Percentiles rank a stretch among this genome's conserved stretches.
Conservation (phyloP, 768 basidiomycete species). For the Agaricus bisporus region DNA sequence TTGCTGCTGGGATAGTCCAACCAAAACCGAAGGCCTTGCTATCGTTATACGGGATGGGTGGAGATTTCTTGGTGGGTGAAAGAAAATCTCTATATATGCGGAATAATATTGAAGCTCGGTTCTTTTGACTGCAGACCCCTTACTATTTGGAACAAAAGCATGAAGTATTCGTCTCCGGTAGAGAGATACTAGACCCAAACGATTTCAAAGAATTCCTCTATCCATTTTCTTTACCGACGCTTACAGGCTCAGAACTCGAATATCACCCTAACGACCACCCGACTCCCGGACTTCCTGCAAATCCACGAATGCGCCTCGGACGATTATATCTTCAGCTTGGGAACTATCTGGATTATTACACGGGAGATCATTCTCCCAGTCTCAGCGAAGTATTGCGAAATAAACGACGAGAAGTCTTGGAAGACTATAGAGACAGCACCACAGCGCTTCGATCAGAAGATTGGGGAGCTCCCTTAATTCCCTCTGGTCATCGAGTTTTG, state of each 20-base stretch:
- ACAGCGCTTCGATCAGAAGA: constrained; percentile 1
- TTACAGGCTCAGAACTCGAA: constrained; percentile 37
- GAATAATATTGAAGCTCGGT: not conserved
- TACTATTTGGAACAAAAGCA: constrained; percentile 46
- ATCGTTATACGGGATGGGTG: constrained; percentile 61
- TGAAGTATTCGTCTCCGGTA: constrained; percentile 45
- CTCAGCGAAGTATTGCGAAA: constrained; percentile 38
- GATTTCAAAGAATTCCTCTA: constrained; percentile 42
- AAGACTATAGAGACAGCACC: not conserved
- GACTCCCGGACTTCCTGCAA: constrained; percentile 55
- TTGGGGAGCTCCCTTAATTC: constrained; percentile 17
- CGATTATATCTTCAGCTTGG: constrained; percentile 59
- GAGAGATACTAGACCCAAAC: constrained; percentile 46
- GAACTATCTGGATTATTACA: constrained; percentile 51
- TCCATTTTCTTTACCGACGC: constrained; percentile 26
- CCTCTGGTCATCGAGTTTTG: constrained; percentile 23
- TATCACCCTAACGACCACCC: constrained; percentile 38
- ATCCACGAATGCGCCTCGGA: constrained; percentile 53
- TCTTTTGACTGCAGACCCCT: constrained; percentile 25
- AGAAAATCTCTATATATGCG: not conserved
- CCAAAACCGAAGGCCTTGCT: constrained; percentile 52
- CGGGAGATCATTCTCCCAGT: constrained; percentile 39
- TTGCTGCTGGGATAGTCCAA: constrained; percentile 41
- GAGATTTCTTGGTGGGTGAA: constrained; percentile 41
- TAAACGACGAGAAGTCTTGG: constrained; percentile 8